phyloP scores from a whole-genome alignment of 345 rosid genomes.

The Eutrema heterophyllum region DNA sequence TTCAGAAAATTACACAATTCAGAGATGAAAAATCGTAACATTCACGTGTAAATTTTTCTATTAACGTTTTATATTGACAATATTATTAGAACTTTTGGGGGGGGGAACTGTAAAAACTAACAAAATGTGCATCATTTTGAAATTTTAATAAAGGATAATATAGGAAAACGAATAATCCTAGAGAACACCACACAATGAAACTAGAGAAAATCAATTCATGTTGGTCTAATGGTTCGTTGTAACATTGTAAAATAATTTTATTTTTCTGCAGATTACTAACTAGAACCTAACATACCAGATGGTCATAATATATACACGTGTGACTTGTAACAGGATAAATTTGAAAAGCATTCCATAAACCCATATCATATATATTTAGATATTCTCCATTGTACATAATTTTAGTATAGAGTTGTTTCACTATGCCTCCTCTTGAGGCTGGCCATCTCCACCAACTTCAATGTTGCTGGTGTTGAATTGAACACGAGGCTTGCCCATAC shows the following conservation, averaged over 20 bases:
- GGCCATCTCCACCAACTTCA: constrained; percentile 34
- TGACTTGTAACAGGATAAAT: not conserved
- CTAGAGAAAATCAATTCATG: too few species aligned
- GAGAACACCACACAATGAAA: too few species aligned
- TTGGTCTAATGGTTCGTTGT: too few species aligned
- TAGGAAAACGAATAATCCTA: not conserved
- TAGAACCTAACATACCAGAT: not conserved
- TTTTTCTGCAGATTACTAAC: not conserved
- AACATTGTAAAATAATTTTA: not conserved
- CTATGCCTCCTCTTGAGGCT: constrained; percentile 16
- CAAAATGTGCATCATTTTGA: not conserved
- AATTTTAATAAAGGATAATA: not conserved
- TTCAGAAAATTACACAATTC: not conserved
- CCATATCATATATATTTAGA: not conserved
- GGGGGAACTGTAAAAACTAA: not conserved
- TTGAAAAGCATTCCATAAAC: not conserved
- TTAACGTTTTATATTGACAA: not conserved
- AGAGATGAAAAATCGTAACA: not conserved
- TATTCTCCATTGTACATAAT: not conserved
- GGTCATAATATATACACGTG: not conserved
- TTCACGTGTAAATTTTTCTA: not conserved
- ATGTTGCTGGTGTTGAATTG: constrained; percentile 42
- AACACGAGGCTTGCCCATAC: constrained; percentile 83
- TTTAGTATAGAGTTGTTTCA: not conserved
- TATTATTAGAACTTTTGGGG: not conserved